Evolutionary conservation across 208 protist genomes (phyloP).

Genomic region (Sergeia podlipaevii): DNA sequence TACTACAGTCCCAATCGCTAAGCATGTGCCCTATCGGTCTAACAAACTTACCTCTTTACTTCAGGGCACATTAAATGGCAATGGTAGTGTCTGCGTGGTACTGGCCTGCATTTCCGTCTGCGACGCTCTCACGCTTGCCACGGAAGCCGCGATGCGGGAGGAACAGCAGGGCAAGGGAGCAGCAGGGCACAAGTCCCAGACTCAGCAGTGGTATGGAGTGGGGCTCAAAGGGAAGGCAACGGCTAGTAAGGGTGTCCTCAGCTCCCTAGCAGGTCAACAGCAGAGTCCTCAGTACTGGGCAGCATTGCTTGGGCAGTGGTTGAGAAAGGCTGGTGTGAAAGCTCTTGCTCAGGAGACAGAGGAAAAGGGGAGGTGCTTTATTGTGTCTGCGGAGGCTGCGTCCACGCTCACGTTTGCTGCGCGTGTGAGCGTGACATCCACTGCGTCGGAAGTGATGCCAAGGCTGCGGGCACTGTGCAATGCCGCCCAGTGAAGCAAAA

Average conservation of each 20-base stretch:
- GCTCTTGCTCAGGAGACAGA: too few relatives aligned
- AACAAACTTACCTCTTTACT: slow-evolving; percentile 71
- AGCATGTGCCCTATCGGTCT: slow-evolving; percentile 65
- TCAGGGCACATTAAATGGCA: neutral
- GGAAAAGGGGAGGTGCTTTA: too few relatives aligned
- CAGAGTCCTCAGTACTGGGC: neutral
- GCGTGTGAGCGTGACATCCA: too few relatives aligned
- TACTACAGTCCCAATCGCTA: neutral
- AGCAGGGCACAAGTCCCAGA: neutral
- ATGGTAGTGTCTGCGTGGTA: neutral
- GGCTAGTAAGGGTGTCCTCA: too few relatives aligned
- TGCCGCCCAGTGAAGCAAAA: neutral
- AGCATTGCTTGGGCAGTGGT: neutral
- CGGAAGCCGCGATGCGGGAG: neutral
- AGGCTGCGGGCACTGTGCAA: neutral
- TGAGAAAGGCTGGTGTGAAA: neutral
- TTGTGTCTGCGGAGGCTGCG: too few relatives aligned
- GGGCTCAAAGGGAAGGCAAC: too few relatives aligned
- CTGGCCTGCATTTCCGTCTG: neutral
- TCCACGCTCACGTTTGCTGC: too few relatives aligned
- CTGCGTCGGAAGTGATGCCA: neutral
- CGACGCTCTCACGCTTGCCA: neutral
- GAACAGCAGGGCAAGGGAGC: neutral
- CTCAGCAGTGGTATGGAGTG: too few relatives aligned
- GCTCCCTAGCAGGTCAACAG: too few relatives aligned